Conservation (phyloP, 2,329 filamentous ascomycete genomes). For the Fonsecaea monophora region DNA sequence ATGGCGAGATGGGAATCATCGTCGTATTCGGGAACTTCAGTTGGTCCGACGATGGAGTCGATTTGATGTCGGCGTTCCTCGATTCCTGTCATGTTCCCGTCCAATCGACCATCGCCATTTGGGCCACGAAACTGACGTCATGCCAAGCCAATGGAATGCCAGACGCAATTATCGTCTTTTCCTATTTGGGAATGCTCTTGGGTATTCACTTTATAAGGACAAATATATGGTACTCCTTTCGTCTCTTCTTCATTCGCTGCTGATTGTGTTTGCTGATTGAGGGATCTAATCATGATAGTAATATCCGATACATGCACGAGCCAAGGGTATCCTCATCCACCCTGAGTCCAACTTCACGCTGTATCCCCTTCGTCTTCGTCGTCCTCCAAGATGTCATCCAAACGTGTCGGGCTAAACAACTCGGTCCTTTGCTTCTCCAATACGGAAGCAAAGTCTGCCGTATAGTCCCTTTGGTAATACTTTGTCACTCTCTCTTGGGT, state of each 20-base stretch:
- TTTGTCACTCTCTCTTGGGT: conserved; percentile 17
- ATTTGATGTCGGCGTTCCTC: not conserved
- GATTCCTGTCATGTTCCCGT: not conserved
- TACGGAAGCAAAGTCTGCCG: conserved; percentile 2
- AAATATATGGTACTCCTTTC: no score
- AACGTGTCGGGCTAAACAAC: not conserved
- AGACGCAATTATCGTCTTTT: not conserved
- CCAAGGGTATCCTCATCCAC: not conserved
- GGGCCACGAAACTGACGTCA: not conserved
- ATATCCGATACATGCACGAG: no score
- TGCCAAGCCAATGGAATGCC: not conserved
- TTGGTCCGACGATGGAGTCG: not conserved
- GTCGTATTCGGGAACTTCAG: not conserved
- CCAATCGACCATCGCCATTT: not conserved
- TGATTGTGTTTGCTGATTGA: no score
- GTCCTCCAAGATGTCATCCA: conserved; percentile 25
- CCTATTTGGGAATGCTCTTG: not conserved
- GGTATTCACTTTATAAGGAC: not conserved
- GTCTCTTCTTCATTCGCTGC: no score
- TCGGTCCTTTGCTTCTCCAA: conserved; percentile 1
- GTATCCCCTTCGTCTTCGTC: conserved; percentile 16
- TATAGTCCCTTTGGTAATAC: conserved; percentile 19
- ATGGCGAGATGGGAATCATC: not conserved
- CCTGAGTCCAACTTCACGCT: not conserved
- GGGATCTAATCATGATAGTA: no score